Conservation (phyloP, 805 yeast species). For the Candida ficus region DNA sequence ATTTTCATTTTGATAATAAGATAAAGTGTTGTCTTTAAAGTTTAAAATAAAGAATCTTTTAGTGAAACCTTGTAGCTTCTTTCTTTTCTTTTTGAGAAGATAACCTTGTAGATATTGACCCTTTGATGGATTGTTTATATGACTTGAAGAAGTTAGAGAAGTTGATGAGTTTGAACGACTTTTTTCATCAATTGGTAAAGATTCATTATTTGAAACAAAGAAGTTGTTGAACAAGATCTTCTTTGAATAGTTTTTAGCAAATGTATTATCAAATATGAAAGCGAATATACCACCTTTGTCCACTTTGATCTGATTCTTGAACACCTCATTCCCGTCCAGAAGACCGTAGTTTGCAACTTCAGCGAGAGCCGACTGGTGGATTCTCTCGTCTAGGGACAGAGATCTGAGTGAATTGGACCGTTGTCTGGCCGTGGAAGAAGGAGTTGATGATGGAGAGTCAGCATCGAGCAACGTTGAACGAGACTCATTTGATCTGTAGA, state of each 20-base stretch:
- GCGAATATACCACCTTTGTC: slow-evolving; percentile 70
- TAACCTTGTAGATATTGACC: slow-evolving; percentile 77
- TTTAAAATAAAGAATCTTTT: slow-evolving; percentile 82
- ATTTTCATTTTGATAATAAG: slow-evolving; percentile 69
- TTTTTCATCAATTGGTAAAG: background rate
- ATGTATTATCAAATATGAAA: slow-evolving; percentile 87
- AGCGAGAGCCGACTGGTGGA: slow-evolving; percentile 47
- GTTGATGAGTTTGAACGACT: slow-evolving; percentile 8
- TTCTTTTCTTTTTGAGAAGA: slow-evolving; percentile 73
- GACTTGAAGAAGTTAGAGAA: slow-evolving; percentile 6
- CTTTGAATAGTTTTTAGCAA: slow-evolving; percentile 79
- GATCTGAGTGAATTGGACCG: slow-evolving; percentile 35
- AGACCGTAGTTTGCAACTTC: slow-evolving; percentile 51
- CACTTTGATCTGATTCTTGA: slow-evolving; percentile 58
- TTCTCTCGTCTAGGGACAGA: slow-evolving; percentile 48
- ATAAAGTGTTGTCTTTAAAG: slow-evolving; percentile 73
- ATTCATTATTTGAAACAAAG: slow-evolving; percentile 12
- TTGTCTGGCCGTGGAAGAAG: slow-evolving; percentile 15
- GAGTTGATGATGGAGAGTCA: background rate
- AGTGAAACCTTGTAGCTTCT: slow-evolving; percentile 80
- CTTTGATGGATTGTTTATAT: slow-evolving; percentile 40
- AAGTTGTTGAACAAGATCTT: slow-evolving; percentile 60
- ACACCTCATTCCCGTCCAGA: slow-evolving; percentile 54
- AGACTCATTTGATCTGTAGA: slow-evolving; percentile 26
- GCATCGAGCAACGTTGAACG: background rate